These are phyloP conservation scores for Aspergillus sp. DNA, from an alignment of 2,329 filamentous ascomycete genomes.

Conservation along the genomic window DNA sequence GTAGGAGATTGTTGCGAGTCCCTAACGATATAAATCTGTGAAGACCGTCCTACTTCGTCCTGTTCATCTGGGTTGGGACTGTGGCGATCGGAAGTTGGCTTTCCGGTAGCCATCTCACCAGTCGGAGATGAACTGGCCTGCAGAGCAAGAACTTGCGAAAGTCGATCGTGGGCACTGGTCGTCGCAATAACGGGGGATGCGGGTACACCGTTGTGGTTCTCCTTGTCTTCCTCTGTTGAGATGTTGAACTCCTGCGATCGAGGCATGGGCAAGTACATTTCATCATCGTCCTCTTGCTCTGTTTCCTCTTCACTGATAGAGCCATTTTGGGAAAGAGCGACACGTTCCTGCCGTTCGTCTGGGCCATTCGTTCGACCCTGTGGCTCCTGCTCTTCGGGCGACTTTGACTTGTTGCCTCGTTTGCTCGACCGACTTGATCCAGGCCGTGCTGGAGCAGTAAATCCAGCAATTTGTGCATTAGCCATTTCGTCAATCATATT, in stretches of 20 bases:
- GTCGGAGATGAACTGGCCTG: conserved; percentile 14
- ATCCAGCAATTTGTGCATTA: conserved; percentile 27
- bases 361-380: neutral
- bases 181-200: conserved; percentile 23
- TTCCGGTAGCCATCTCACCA: conserved; percentile 3
- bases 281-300: conserved; percentile 34
- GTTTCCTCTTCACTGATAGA: conserved; percentile 39
- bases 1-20: conserved; percentile 31
- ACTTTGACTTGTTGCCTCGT: conserved; percentile 1
- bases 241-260: conserved; percentile 23
- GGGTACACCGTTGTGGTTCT: conserved; percentile 33
- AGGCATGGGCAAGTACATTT: conserved; percentile 12
- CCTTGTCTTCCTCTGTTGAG: conserved; percentile 41
- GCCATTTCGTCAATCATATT: conserved; percentile 29
- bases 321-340: conserved; percentile 12
- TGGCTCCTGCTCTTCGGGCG: neutral
- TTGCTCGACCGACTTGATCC: neutral
- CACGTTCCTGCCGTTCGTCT: neutral
- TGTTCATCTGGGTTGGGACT: conserved; percentile 5
- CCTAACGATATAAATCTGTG: conserved; percentile 29
- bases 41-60: conserved; percentile 15
- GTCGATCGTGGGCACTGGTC: conserved; percentile 29
- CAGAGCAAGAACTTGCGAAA: conserved; percentile 32
- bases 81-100: conserved; percentile 1
- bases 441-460: conserved; percentile 27